Evolutionary conservation across 768 basidiomycete species (phyloP), one percentile per base, ranked within the genome.

Genomic region (Epithele typhae): DNA sequence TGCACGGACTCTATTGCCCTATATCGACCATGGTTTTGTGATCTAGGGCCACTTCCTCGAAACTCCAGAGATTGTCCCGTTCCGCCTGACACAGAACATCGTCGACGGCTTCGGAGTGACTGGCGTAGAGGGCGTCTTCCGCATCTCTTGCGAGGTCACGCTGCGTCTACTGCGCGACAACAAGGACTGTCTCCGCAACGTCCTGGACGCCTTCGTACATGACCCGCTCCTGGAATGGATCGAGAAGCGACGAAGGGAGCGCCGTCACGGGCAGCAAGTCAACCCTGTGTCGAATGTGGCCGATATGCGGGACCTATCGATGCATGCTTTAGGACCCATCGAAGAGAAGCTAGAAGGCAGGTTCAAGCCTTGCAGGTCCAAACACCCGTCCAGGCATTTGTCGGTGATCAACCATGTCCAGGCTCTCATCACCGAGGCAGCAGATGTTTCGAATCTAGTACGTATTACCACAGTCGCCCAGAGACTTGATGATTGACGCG

Each of bases 161-260:
- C 74, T 99, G 72, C 78, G 85, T 49, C 67, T 96, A 30, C 74
- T 99, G 21, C 81, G 92, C 24, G 81, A 86, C 53, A 93, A 98
- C 73, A 88, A 84, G 64, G 93, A 98, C 61, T 85, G 84, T 34
- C 71, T 99, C 45, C 92, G 93, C 86, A 94, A 84, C 62, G 91
- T 98, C 0, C 77, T 99, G 32, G 95, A 97, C 60, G 91, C 96
- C 1, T 98, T 98, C 63, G 81, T 94, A 24, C 95, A 98, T 57
- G 96, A 99, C 64, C 96, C 96, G 1, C 76, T 99, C 3, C 86
- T 94, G 25, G 95, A 98, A 64, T 98, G 93, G 91, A 87, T 91
- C 51, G 82, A 88, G 62, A 82, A 81, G 51, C 76, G 82, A 12
- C 84, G 79, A 59, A 66, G 80, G 62, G 80, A 83, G 30, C 32